Evolutionary conservation across 2,329 filamentous ascomycete genomes (phyloP), one percentile per base, ranked within the genome.

Genomic region (Thelonectria rubi): DNA sequence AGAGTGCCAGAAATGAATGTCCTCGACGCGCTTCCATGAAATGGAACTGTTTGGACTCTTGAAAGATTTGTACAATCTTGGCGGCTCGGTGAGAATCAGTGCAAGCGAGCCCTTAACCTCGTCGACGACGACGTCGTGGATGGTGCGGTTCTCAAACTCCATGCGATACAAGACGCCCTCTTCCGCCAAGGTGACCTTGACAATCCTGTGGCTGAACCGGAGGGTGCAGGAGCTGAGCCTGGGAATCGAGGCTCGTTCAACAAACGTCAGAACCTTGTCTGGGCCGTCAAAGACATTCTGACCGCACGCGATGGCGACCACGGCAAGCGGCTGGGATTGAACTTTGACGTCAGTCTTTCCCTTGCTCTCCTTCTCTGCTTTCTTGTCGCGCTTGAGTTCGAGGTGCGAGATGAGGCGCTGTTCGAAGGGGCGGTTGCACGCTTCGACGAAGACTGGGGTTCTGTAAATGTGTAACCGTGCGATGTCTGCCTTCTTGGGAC

Each of bases 31-130:
- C 17, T 68, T 69, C 73, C 67, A 73, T 32, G 62, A 60, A 10
- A 39, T 34, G 21, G 30, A 49, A n/a, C 49, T 15, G 56, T 55
- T 39, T 26, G 49, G 56, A 50, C 60, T 30, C 11, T 40, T 6
- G 45, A 52, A n/a, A 62, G 37, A 32, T 37, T 61, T 17, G 70
- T 84, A 86, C 53, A 86, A 82, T 1, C 78, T 77, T 0, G 86
- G 86, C 1, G 84, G 78, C 30, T 83, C 80, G 18, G 70, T 76
- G 9, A 89, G 79, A 0, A 85, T 83, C 3, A 89, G 66, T 0
- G 81, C 83, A 15, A 87, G 69, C 0, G 77, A 75, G 62, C 75
- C 56, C 63, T 77, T 51, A 18, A 69, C 34, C 32, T 72, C 72
- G 73, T 65, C 78, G 67, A 74, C 70, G 2, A 85, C 73, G 9